phyloP scores from a whole-genome alignment of 164 flowering plant genomes.

The Berberis vulgaris region DNA sequence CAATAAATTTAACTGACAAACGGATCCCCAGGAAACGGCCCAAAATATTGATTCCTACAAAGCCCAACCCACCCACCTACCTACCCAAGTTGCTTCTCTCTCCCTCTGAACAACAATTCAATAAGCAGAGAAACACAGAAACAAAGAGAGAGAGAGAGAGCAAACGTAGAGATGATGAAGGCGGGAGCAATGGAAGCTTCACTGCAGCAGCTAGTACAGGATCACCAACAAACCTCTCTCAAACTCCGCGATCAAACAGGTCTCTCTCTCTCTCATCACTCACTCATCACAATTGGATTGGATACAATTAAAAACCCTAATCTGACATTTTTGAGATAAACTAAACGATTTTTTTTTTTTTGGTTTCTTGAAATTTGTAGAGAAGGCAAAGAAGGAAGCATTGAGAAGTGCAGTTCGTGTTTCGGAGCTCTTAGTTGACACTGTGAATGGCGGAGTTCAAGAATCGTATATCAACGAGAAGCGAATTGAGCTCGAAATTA shows the following conservation, averaged over 20 bases:
- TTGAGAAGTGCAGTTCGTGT: conserved; percentile 37
- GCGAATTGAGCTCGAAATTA: conserved; percentile 65
- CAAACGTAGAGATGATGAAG: neutral
- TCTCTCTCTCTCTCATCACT: neutral
- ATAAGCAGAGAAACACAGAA: too few species aligned
- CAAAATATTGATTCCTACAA: too few species aligned
- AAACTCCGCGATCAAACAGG: neutral
- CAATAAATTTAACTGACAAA: too few species aligned
- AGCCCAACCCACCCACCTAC: too few species aligned
- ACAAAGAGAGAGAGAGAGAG: neutral
- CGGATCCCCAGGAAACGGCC: too few species aligned
- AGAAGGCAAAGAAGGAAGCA: conserved; percentile 68
- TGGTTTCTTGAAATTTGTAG: conserved; percentile 15
- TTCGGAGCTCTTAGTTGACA: conserved; percentile 61
- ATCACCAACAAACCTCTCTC: neutral
- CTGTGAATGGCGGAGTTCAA: conserved; percentile 74
- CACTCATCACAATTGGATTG: neutral
- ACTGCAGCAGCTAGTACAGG: neutral
- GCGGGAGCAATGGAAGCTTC: neutral
- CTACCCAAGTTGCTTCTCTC: too few species aligned
- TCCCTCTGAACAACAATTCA: too few species aligned
- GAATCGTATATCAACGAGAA: conserved; percentile 67
- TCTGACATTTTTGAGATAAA: neutral
- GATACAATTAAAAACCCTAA: neutral
- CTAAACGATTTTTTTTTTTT: neutral